Percentiles rank a stretch among this genome's conserved stretches.
Evolutionary conservation across 305 asterid genomes (phyloP).

Genomic region (Caryopteris hybrid): DNA sequence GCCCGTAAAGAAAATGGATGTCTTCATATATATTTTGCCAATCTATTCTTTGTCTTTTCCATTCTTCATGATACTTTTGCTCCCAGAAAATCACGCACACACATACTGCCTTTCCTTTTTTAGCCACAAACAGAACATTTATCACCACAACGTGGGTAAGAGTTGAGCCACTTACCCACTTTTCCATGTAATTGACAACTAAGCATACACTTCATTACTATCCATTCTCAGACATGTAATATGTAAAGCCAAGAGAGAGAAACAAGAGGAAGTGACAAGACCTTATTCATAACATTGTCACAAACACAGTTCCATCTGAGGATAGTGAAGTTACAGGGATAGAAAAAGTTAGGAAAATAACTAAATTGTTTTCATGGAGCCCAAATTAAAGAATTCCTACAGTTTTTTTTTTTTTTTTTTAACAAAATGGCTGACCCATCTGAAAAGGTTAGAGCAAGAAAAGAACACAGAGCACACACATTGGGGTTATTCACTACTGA

Average conservation of each 20-base stretch:
- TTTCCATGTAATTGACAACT: conserved; percentile 14
- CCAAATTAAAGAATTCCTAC: conserved; percentile 23
- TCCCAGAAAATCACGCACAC: conserved; percentile 21
- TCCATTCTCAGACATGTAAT: neutral
- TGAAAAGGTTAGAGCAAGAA: too few species aligned
- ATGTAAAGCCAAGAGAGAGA: neutral
- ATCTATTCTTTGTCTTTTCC: conserved; percentile 24
- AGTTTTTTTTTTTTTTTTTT: too few species aligned
- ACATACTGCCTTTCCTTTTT: conserved; percentile 16
- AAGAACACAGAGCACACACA: too few species aligned
- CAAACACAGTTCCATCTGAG: conserved; percentile 29
- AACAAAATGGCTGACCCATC: too few species aligned
- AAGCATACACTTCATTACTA: neutral
- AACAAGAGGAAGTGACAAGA: conserved; percentile 1
- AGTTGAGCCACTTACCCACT: too few species aligned
- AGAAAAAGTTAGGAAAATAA: too few species aligned
- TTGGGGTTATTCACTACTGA: neutral
- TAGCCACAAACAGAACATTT: conserved; percentile 13
- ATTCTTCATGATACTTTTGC: neutral
- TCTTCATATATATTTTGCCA: conserved; percentile 10
- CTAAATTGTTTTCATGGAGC: too few species aligned
- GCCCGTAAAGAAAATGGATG: conserved; percentile 44
- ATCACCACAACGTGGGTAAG: too few species aligned
- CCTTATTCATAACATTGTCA: conserved; percentile 18
- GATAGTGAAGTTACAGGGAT: conserved; percentile 27